phyloP scores from a whole-genome alignment of 1,284 basidiomycete genomes.

The Puccinia hordei region DNA sequence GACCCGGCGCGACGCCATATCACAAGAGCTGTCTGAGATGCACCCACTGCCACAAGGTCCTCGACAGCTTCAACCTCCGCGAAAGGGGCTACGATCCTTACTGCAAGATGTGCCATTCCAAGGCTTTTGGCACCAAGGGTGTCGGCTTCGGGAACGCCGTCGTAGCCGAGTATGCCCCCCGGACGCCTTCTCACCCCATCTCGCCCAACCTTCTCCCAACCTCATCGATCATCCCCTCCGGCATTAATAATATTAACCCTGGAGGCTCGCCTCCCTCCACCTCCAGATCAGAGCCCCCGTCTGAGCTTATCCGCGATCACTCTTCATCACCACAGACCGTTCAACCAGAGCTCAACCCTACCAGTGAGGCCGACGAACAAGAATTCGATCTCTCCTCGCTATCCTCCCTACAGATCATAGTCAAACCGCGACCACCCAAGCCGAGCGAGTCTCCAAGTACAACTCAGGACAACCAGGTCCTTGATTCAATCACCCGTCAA shows the following conservation, averaged over 20 bases:
- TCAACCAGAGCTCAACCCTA: not conserved
- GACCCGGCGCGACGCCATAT: slow-evolving; percentile 57
- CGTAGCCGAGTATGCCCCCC: slow-evolving; percentile 33
- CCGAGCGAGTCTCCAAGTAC: not conserved
- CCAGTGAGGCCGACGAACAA: not conserved
- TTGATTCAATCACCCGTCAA: not conserved
- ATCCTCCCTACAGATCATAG: slow-evolving; percentile 18
- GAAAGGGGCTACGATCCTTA: slow-evolving; percentile 59
- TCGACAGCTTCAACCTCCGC: slow-evolving; percentile 58
- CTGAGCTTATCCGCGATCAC: not conserved
- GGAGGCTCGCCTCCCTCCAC: not conserved
- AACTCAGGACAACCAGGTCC: too few species aligned
- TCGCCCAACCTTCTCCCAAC: not conserved
- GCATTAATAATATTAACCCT: too few species aligned
- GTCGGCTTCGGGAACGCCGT: slow-evolving; percentile 58
- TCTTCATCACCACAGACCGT: not conserved
- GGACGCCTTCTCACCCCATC: slow-evolving; percentile 2
- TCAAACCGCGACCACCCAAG: slow-evolving; percentile 5
- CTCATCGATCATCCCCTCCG: not conserved
- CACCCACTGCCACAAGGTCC: slow-evolving; percentile 57
- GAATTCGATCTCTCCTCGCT: slow-evolving; percentile 22
- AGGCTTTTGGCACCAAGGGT: slow-evolving; percentile 58
- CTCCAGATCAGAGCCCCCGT: not conserved
- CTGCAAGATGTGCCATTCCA: slow-evolving; percentile 58
- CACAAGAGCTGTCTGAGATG: slow-evolving; percentile 59